These are phyloP conservation scores for Penicillium fimorum DNA, from an alignment of 495 filamentous ascomycete genomes.

Conservation along the genomic window DNA sequence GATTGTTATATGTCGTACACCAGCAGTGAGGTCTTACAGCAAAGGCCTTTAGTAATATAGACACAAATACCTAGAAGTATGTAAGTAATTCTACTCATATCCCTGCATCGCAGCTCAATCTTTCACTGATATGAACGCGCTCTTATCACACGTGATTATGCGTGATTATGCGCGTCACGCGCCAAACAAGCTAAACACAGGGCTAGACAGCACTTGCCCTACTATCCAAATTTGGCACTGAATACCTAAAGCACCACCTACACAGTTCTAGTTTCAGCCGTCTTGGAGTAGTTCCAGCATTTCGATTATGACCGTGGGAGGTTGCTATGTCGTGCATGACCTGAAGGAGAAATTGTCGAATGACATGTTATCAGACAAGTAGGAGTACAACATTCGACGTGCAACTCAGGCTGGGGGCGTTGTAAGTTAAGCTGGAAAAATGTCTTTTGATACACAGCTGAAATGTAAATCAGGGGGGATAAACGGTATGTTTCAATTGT, in stretches of 20 bases:
- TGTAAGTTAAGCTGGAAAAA: not conserved
- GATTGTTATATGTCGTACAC: not conserved
- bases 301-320: conserved; percentile 1
- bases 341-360: not conserved
- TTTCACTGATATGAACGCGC: not conserved
- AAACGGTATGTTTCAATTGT: not conserved
- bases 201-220: not conserved
- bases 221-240: not conserved
- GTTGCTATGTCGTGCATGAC: not conserved
- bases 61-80: not conserved
- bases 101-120: not conserved
- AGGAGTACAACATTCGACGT: not conserved
- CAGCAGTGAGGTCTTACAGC: not conserved
- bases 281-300: not conserved
- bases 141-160: conserved; percentile 11
- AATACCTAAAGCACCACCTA: not conserved
- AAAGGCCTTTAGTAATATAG: not conserved
- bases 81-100: not conserved
- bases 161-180: conserved; percentile 14
- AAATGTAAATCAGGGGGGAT: not conserved
- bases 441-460: not conserved
- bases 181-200: conserved; percentile 5
- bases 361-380: not conserved
- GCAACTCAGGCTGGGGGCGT: not conserved
- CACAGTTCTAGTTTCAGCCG: not conserved